Evolutionary conservation across 768 basidiomycete species (phyloP), one percentile per base, ranked within the genome.

Genomic region (Leccinum ochraceum): DNA sequence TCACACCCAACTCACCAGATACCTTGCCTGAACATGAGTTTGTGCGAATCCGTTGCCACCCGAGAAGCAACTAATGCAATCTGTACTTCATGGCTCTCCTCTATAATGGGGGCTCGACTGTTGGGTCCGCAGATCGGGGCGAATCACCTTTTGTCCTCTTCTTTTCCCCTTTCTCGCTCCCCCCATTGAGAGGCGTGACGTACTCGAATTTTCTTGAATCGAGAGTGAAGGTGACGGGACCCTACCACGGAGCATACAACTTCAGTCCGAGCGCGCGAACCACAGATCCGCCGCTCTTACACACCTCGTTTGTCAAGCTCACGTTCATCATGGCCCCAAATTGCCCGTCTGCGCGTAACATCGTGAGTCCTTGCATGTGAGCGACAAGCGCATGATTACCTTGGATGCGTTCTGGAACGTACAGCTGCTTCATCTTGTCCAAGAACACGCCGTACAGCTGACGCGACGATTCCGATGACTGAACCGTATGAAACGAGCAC

Each of bases 321-420:
- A 98, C 92, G 59, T 87, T 83, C 95, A 98, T 98, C 95, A 96
- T 96, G 5, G 94, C 95, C 34, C 94, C 94, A 70, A 98, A 97
- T 65, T 79, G 81, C n/a, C 95, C 95, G 73, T 98, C 95, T 95
- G 62, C 39, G 11, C 26, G 13, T 10, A 6, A 50, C 16, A 49
- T 3, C 0, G 24, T 30, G 56, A 59, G 59, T 61, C 34, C 8
- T 51, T 37, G 10, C 26, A 2, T 34, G n/a, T 26, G 32, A 46
- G 20, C 10, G 14, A 34, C 26, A 34, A 16, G 51, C 9, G 1
- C 17, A 16, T 16, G 30, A 30, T 36, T 53, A 90, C 94, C 94
- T 81, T 92, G 81, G 64, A 97, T 87, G 73, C 86, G 92, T 53
- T 87, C 86, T 7, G 88, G 75, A 62, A 83, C 80, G 74, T 97